phyloP scores from a whole-genome alignment of 75 land plant genomes.

The Adiantum capillusveneris region DNA sequence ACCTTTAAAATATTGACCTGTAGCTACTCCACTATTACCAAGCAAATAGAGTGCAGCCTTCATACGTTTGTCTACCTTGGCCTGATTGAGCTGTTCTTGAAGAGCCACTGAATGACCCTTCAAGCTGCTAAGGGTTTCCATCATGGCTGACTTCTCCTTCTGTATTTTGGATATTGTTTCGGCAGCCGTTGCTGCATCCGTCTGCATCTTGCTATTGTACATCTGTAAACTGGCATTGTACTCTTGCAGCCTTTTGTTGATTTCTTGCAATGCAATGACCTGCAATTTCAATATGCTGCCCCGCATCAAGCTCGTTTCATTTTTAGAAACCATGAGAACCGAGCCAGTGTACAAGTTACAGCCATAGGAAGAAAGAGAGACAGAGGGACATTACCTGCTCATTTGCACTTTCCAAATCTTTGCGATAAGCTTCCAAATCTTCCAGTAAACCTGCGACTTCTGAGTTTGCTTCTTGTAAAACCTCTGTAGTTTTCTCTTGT shows the following conservation, averaged over 20 bases:
- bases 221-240: conserved; percentile 89
- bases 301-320: no score
- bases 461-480: conserved; percentile 7
- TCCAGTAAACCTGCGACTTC: conserved; percentile 1
- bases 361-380: no score
- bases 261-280: conserved; percentile 64
- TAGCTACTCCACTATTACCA: no score
- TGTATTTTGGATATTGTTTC: conserved; percentile 54
- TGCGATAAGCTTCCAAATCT: not conserved
- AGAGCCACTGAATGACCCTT: conserved; percentile 48
- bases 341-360: no score
- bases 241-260: conserved; percentile 77
- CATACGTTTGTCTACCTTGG: conserved; percentile 31
- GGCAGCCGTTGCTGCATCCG: conserved; percentile 43
- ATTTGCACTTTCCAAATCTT: not conserved
- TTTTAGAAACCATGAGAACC: no score
- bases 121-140: conserved; percentile 61
- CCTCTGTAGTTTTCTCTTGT: conserved; percentile 16
- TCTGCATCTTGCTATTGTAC: conserved; percentile 81
- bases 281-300: conserved; percentile 21
- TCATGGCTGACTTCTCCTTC: conserved; percentile 71
- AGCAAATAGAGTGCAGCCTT: not conserved
- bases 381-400: not conserved
- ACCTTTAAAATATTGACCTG: not conserved
- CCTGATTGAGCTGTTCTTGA: conserved; percentile 49